A percentile compares a stretch with the other conserved stretches of the same genome.
phyloP scores from a whole-genome alignment of 2,329 filamentous ascomycete genomes.

The Pseudomassariella vexata region DNA sequence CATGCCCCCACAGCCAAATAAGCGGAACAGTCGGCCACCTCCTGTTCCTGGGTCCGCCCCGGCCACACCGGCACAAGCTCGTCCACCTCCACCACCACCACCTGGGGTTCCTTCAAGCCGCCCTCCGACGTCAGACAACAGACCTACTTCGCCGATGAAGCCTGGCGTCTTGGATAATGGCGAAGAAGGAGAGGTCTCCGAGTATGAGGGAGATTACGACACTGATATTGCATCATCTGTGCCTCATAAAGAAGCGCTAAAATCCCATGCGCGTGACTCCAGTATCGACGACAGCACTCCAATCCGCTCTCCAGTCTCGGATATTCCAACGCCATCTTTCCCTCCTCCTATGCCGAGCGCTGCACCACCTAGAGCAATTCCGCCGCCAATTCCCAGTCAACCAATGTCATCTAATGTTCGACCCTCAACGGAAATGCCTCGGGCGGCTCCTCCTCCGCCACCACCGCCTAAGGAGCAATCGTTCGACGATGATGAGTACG shows the following conservation, averaged over 20 bases:
- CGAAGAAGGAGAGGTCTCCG: slow-evolving; percentile 75
- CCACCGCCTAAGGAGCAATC: slow-evolving; percentile 27
- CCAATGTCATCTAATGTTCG: slow-evolving; percentile 44
- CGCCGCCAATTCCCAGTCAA: slow-evolving; percentile 61
- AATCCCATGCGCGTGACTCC: slow-evolving; percentile 70
- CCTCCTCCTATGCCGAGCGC: slow-evolving; percentile 52
- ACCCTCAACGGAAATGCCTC: slow-evolving; percentile 64
- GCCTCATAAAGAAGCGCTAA: slow-evolving; percentile 90
- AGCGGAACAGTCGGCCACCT: slow-evolving; percentile 53
- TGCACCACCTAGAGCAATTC: slow-evolving; percentile 51
- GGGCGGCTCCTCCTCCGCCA: slow-evolving; percentile 57
- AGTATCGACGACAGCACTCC: slow-evolving; percentile 67
- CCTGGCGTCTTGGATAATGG: slow-evolving; percentile 43
- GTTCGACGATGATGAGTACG: slow-evolving; percentile 60
- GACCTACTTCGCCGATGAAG: slow-evolving; percentile 33
- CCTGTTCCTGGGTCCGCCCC: slow-evolving; percentile 55
- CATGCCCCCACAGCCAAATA: slow-evolving; percentile 33
- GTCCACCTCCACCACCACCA: slow-evolving; percentile 65
- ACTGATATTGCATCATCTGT: slow-evolving; percentile 93
- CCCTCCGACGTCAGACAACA: slow-evolving; percentile 53
- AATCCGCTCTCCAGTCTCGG: slow-evolving; percentile 47
- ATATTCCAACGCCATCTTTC: slow-evolving; percentile 33
- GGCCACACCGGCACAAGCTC: slow-evolving; percentile 42
- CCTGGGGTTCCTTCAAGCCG: slow-evolving; percentile 46
- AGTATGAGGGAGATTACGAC: slow-evolving; percentile 97